phyloP scores from a whole-genome alignment of 176 grass and related monocot genomes.

The Phoenix dactylifera region DNA sequence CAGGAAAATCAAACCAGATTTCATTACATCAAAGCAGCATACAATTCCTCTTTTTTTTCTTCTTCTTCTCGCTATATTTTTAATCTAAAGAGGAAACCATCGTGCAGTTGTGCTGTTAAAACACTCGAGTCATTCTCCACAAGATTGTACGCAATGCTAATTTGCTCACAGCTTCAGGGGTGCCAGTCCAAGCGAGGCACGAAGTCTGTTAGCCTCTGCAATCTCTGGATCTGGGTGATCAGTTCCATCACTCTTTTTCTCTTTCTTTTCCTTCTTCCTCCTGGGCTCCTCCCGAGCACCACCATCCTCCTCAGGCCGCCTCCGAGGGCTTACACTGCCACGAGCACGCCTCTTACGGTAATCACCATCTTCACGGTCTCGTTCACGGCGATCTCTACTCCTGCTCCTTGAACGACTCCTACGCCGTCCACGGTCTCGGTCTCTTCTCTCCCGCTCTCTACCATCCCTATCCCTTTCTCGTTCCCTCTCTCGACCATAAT shows the following conservation, averaged over 20 bases:
- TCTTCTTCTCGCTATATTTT: no score
- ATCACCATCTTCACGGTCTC: slow-evolving; percentile 60
- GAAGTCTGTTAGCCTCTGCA: slow-evolving; percentile 59
- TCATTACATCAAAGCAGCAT: no score
- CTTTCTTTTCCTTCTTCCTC: slow-evolving; percentile 66
- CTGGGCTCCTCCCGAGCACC: slow-evolving; percentile 40
- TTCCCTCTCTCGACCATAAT: slow-evolving; percentile 47
- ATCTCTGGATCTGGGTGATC: slow-evolving; percentile 65
- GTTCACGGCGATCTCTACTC: slow-evolving; percentile 48
- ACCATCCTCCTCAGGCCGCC: slow-evolving; percentile 31
- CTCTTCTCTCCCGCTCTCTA: slow-evolving; percentile 45
- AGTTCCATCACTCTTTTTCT: slow-evolving; percentile 36
- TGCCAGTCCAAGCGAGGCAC: slow-evolving; percentile 52
- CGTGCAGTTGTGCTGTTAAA: no score
- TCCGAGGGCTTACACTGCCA: slow-evolving; percentile 40
- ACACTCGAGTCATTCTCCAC: no score
- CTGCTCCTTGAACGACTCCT: slow-evolving; percentile 58
- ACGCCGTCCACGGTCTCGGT: slow-evolving; percentile 47
- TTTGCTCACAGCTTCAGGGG: slow-evolving; percentile 31
- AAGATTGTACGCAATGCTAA: no score
- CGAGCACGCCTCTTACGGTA: slow-evolving; percentile 45
- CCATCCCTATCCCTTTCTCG: slow-evolving; percentile 47
- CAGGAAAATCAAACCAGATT: no score
- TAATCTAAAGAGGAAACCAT: no score
- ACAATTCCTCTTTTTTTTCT: no score